Evolutionary conservation across 176 grass and related monocot species (phyloP).

Genomic region (Rhynchospora tenuis): DNA sequence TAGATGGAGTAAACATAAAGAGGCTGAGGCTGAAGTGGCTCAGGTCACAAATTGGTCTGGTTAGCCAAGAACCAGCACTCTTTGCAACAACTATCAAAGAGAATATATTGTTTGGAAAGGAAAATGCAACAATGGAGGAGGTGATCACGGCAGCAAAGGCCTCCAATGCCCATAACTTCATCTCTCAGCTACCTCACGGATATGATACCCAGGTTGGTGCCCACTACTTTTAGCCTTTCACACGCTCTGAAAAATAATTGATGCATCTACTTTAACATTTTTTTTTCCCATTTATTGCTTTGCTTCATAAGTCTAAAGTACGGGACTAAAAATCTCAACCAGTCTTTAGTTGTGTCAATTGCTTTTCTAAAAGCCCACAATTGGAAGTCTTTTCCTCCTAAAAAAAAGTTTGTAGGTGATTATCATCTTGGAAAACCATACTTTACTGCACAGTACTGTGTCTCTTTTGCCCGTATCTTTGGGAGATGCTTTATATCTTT

Average conservation of each 20-base stretch:
- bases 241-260: neutral
- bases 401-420: neutral
- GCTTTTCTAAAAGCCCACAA: constrained; percentile 15
- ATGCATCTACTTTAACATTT: neutral
- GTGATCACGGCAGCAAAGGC: constrained; percentile 58
- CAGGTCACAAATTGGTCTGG: constrained; percentile 79
- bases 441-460: neutral
- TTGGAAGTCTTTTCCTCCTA: neutral
- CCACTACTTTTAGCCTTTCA: neutral
- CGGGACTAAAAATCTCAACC: neutral
- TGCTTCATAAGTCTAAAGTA: constrained; percentile 20
- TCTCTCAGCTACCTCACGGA: constrained; percentile 81
- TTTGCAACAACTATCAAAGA: constrained; percentile 88
- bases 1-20: constrained; percentile 76
- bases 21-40: constrained; percentile 83
- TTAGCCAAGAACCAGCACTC: constrained; percentile 95
- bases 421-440: neutral
- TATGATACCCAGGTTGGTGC: constrained; percentile 75
- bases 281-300: neutral
- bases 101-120: constrained; percentile 94
- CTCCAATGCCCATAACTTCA: constrained; percentile 94
- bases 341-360: constrained; percentile 10
- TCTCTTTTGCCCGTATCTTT: neutral
- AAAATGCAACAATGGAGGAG: constrained; percentile 81
- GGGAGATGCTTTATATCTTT: neutral